A percentile compares a stretch with the other conserved stretches of the same genome.
Conservation (phyloP, 306 rosid genomes). For the Begonia fuchsioides region DNA sequence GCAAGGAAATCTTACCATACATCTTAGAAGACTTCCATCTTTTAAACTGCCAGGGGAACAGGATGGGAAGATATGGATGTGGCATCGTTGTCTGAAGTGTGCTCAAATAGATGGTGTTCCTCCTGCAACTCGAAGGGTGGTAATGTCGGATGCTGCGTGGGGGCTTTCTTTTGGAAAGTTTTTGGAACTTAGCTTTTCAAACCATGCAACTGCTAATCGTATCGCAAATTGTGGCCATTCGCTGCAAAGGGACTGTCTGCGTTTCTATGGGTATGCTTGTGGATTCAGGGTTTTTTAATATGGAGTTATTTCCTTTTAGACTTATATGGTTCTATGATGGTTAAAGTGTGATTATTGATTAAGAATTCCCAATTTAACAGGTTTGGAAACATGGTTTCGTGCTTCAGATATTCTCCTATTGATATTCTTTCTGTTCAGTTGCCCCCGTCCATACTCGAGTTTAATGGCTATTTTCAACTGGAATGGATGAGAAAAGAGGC, state of each 20-base stretch:
- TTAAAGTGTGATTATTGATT: conserved; percentile 4
- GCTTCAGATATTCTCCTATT: conserved; percentile 83
- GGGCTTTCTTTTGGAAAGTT: conserved; percentile 97
- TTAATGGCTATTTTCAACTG: conserved; percentile 46
- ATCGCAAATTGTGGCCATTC: conserved; percentile 97
- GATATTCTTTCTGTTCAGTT: conserved; percentile 76
- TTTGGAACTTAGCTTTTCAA: conserved; percentile 96
- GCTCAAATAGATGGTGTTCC: conserved; percentile 81
- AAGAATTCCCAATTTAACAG: conserved; percentile 25
- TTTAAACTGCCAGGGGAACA: conserved; percentile 73
- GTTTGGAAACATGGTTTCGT: conserved; percentile 92
- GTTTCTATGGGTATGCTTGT: conserved; percentile 71
- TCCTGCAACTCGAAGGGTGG: conserved; percentile 84
- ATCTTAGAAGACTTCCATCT: conserved; percentile 68
- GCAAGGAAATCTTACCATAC: conserved; percentile 93
- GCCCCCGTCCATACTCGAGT: conserved; percentile 75
- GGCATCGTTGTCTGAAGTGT: conserved; percentile 94
- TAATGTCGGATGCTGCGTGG: conserved; percentile 99
- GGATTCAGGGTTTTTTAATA: conserved; percentile 6
- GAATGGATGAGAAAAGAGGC: conserved; percentile 76
- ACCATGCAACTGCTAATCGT: conserved; percentile 97
- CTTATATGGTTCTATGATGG: too few relatives aligned
- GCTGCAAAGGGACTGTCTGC: conserved; percentile 94
- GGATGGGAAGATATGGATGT: conserved; percentile 98
- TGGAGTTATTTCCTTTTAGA: neutral